Evolutionary conservation across 441 rosid species (phyloP).

Genomic region (Capsella rubella): DNA sequence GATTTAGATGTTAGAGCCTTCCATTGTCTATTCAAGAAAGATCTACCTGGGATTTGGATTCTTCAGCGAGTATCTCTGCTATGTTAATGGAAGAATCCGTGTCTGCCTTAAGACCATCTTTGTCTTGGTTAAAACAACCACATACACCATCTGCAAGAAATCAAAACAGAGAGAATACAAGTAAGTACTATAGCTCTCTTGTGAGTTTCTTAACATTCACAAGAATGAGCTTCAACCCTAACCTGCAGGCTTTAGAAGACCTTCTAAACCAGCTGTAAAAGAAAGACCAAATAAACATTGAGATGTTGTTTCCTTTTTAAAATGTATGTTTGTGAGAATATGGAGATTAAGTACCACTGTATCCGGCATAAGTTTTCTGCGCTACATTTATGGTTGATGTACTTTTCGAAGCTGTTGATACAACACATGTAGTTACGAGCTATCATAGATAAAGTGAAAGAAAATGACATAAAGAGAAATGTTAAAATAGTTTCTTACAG

Average conservation of each 20-base stretch:
- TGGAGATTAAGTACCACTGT: slow-evolving; percentile 24
- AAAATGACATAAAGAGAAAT: neutral
- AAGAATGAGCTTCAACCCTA: slow-evolving; percentile 13
- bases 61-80: slow-evolving; percentile 36
- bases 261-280: slow-evolving; percentile 23
- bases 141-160: slow-evolving; percentile 42
- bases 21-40: neutral
- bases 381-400: slow-evolving; percentile 19
- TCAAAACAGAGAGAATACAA: slow-evolving; percentile 16
- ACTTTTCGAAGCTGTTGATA: slow-evolving; percentile 25
- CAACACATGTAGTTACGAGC: neutral
- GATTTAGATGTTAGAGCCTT: slow-evolving; percentile 11
- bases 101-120: slow-evolving; percentile 40
- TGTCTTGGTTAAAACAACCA: slow-evolving; percentile 43
- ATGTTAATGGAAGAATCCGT: slow-evolving; percentile 35
- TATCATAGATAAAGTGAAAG: neutral
- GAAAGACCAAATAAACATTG: slow-evolving; percentile 29
- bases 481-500: slow-evolving; percentile 15
- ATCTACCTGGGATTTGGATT: slow-evolving; percentile 28
- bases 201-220: slow-evolving; percentile 16
- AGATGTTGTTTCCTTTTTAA: neutral
- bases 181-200: slow-evolving; percentile 9
- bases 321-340: neutral
- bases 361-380: slow-evolving; percentile 21
- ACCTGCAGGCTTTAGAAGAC: slow-evolving; percentile 41